Conservation (phyloP, 2,329 filamentous ascomycete species). For the Neofusicoccum laricinum region DNA sequence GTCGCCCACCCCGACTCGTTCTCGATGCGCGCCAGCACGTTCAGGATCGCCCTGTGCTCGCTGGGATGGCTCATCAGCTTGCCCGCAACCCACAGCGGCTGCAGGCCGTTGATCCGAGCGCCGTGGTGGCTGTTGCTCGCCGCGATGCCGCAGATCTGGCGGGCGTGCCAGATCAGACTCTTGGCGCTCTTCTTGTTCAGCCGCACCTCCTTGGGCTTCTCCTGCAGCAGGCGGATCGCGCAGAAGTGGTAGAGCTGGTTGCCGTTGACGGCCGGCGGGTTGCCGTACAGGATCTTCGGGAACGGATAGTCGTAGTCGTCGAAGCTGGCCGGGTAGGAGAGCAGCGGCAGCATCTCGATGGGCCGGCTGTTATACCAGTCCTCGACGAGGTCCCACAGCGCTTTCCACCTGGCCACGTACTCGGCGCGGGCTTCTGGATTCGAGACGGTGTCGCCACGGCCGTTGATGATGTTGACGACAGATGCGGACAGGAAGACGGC, state of each 20-base stretch:
- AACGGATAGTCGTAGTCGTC: slow-evolving; percentile 16
- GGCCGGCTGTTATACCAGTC: slow-evolving; percentile 32
- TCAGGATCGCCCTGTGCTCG: slow-evolving; percentile 47
- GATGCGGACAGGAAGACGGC: slow-evolving; percentile 56
- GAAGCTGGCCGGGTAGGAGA: slow-evolving; percentile 12
- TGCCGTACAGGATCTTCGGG: slow-evolving; percentile 21
- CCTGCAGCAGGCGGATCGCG: slow-evolving; percentile 19
- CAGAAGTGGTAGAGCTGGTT: slow-evolving; percentile 23
- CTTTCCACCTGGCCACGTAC: slow-evolving; percentile 30
- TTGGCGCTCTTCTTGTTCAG: slow-evolving; percentile 13
- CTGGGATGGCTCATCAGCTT: slow-evolving; percentile 46
- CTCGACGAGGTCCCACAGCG: slow-evolving; percentile 32
- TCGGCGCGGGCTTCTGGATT: slow-evolving; percentile 6
- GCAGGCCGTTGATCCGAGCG: slow-evolving; percentile 36
- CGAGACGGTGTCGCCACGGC: slow-evolving; percentile 25
- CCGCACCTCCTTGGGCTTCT: slow-evolving; percentile 28
- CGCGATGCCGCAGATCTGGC: slow-evolving; percentile 47
- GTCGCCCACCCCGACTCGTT: slow-evolving; percentile 54
- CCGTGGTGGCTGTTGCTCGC: slow-evolving; percentile 45
- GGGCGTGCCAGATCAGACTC: slow-evolving; percentile 48
- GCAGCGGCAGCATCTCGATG: slow-evolving; percentile 20
- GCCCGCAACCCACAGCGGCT: slow-evolving; percentile 49
- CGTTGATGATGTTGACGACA: slow-evolving; percentile 30
- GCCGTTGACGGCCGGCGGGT: slow-evolving; percentile 22
- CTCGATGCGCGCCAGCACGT: slow-evolving; percentile 50